phyloP scores from a whole-genome alignment of 257 asterid genomes.

The Lantana camara region DNA sequence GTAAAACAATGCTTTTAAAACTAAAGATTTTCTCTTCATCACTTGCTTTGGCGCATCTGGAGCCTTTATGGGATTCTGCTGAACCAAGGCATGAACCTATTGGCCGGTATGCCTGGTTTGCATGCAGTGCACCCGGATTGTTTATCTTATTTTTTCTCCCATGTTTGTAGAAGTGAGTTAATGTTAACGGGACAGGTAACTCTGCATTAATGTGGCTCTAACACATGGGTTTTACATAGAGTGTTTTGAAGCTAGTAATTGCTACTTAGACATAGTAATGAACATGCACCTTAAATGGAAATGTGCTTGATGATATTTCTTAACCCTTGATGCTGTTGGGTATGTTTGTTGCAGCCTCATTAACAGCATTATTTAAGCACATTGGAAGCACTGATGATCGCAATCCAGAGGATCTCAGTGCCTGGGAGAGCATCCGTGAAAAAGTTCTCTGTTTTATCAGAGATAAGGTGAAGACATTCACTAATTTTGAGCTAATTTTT shows the following conservation, averaged over 20 bases:
- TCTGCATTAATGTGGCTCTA: slow-evolving; percentile 19
- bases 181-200: not conserved
- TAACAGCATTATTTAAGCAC: slow-evolving; percentile 87
- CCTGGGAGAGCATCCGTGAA: slow-evolving; percentile 88
- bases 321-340: slow-evolving; percentile 22
- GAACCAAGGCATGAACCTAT: slow-evolving; percentile 1
- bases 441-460: slow-evolving; percentile 82
- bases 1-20: not conserved
- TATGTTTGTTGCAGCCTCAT: slow-evolving; percentile 69
- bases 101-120: slow-evolving; percentile 10
- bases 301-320: not conserved
- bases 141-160: not conserved
- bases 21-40: not conserved
- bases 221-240: slow-evolving; percentile 13
- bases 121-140: slow-evolving; percentile 4
- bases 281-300: not conserved
- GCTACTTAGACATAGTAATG: not conserved
- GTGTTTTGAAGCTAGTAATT: not conserved
- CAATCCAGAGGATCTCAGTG: slow-evolving; percentile 66
- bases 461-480: slow-evolving; percentile 61
- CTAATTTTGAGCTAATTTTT: not conserved
- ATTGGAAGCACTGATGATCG: slow-evolving; percentile 84
- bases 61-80: not conserved
- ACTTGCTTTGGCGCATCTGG: not conserved
- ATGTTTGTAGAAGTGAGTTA: not conserved